Evolutionary conservation across 2,329 filamentous ascomycete genomes (phyloP).

Genomic region (Chaetoscypha palmicola): DNA sequence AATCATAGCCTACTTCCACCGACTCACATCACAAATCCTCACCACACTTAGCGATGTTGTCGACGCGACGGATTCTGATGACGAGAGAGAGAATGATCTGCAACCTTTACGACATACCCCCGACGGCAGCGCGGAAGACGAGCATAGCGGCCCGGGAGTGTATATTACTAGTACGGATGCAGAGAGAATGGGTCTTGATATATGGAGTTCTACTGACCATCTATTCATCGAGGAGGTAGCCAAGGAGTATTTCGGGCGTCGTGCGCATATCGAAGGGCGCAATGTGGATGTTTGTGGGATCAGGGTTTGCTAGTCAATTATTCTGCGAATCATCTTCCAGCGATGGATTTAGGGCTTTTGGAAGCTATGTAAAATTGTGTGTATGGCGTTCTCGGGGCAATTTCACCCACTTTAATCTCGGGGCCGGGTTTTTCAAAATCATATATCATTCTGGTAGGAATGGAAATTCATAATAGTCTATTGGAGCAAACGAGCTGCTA

Average conservation of each 20-base stretch:
- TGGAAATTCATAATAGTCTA: not conserved
- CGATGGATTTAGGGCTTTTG: not conserved
- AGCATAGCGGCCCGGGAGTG: constrained; percentile 33
- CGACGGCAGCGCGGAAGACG: constrained; percentile 39
- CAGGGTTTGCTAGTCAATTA: constrained; percentile 64
- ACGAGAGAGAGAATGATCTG: constrained; percentile 31
- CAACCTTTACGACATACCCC: constrained; percentile 45
- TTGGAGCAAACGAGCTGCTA: too few relatives aligned
- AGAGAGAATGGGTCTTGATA: constrained; percentile 66
- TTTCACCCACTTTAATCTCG: too few relatives aligned
- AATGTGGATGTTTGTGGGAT: constrained; percentile 71
- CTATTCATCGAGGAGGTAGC: constrained; percentile 58
- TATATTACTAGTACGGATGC: constrained; percentile 58
- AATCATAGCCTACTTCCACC: constrained; percentile 75
- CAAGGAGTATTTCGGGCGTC: constrained; percentile 57
- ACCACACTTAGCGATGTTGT: constrained; percentile 56
- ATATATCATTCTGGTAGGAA: not conserved
- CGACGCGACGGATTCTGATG: constrained; percentile 35
- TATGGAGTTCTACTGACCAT: constrained; percentile 67
- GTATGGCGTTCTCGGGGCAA: too few relatives aligned
- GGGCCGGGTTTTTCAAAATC: too few relatives aligned
- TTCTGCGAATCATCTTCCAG: too few relatives aligned
- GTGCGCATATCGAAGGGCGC: constrained; percentile 57
- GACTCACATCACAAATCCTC: constrained; percentile 61
- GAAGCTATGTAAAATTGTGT: not conserved